Percentiles rank a stretch among this genome's conserved stretches.
These are phyloP conservation scores for Xylariales sp. DNA, from an alignment of 2,329 filamentous ascomycete species.

Conservation along the genomic window DNA sequence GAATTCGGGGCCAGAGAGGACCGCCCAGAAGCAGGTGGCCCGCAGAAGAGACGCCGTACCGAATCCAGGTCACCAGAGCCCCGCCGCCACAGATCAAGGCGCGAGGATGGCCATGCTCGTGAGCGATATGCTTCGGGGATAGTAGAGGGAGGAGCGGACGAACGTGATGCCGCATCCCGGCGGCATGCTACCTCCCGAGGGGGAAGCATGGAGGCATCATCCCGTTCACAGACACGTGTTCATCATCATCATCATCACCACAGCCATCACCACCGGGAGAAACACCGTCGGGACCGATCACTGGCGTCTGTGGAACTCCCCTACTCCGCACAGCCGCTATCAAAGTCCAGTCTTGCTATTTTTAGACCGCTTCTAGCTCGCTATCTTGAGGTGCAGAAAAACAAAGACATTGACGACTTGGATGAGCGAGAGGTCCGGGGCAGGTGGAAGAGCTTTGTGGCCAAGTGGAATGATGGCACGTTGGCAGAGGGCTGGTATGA, in stretches of 20 bases:
- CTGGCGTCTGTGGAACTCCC: conserved; percentile 47
- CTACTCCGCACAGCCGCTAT: conserved; percentile 59
- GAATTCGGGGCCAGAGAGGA: no score
- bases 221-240: conserved; percentile 1
- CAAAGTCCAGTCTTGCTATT: conserved; percentile 60
- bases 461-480: conserved; percentile 88
- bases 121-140: not conserved
- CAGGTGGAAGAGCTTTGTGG: conserved; percentile 89
- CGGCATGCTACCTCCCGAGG: not conserved
- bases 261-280: conserved; percentile 29
- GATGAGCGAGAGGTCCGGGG: conserved; percentile 73
- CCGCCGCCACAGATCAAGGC: not conserved
- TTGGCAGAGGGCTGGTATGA: conserved; percentile 93
- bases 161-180: no score
- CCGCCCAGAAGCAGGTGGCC: no score
- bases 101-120: not conserved
- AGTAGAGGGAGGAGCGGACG: no score
- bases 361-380: conserved; percentile 74
- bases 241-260: conserved; percentile 27
- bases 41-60: no score
- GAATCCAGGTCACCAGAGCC: not conserved
- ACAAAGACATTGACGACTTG: conserved; percentile 62
- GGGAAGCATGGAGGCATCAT: not conserved
- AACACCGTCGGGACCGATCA: conserved; percentile 10
- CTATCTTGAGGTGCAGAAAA: conserved; percentile 87